Evolutionary conservation across 306 rosid genomes (phyloP).

Genomic region (Mucuna pruriens): DNA sequence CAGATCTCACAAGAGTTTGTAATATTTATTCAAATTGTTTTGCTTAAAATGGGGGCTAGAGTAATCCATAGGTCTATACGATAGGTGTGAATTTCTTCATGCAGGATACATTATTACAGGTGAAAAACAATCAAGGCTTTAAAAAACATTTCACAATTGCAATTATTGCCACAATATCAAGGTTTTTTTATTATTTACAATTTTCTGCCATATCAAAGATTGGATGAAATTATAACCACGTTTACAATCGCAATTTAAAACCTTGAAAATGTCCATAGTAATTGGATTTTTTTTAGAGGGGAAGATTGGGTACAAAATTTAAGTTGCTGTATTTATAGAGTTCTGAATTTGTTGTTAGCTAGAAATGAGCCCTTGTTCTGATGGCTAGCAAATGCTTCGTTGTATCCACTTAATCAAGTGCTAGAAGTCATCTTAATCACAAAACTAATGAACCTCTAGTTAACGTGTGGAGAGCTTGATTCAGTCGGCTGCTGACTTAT

Average conservation of each 20-base stretch:
- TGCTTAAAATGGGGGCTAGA: conserved; percentile 43
- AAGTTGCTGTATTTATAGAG: conserved; percentile 1
- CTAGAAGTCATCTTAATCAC: conserved; percentile 22
- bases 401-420: conserved; percentile 21
- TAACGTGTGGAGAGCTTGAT: conserved; percentile 9
- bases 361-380: conserved; percentile 4
- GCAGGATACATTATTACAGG: conserved; percentile 14
- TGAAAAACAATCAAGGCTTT: neutral
- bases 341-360: neutral
- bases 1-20: conserved; percentile 66
- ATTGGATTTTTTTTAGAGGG: neutral
- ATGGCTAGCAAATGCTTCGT: neutral
- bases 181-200: neutral
- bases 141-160: neutral
- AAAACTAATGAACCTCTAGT: conserved; percentile 15
- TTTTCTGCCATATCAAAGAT: neutral
- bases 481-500: conserved; percentile 23
- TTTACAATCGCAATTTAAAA: neutral
- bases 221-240: neutral
- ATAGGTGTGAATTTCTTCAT: conserved; percentile 20
- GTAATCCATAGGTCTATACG: conserved; percentile 14
- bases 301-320: conserved; percentile 3
- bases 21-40: conserved; percentile 65
- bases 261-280: neutral
- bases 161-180: neutral